Base-by-base conservation (phyloP, 106 monocot species). In the Cymbidium sinense region DNA sequence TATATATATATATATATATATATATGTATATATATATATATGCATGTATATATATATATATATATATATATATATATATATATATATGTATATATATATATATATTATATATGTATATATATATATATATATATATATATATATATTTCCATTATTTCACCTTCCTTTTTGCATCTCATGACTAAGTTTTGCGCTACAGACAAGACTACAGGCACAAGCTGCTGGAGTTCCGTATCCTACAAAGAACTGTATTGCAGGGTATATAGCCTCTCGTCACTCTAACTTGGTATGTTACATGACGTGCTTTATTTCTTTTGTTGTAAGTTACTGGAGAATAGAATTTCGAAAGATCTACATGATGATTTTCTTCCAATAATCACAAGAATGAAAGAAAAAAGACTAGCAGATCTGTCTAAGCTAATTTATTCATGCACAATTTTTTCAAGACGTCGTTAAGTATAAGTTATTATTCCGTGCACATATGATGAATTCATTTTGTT, bases 141-240 rank as follows among this genome's bases (percentile, higher is more conserved):
- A 39, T 4, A 39, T 39, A 39, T 39, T 39, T 39, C 37, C n/a
- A n/a, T n/a, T n/a, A 39, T 7, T 39, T 39, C 37, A 39, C 37
- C n/a, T 67, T 67, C 33, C 33, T 30, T 20, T 23, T 17, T 67
- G 8, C 33, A 67, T 31, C 27, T 64, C 5, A 33, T 67, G 67
- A 67, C 67, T 28, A 12, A 67, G 67, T 79, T 79, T 1, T 58
- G 7, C 50, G 0, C 79, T 70, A 13, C 87, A 96, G 96, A 93
- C 93, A 74, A 91, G 96, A 79, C 85, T 96, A 76, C 96, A 96
- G 76, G 96, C 96, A 21, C 96, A 96, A 73, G 96, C 91, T 10
- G 96, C 93, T 43, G 91, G 93, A 79, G 87, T 91, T 35, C 74
- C 84, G 3, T 89, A 91, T 77, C 69, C 79, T 47, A 55, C 85